Conservation (phyloP, 805 yeast species). For the Wickerhamomyces kurtzmanii region DNA sequence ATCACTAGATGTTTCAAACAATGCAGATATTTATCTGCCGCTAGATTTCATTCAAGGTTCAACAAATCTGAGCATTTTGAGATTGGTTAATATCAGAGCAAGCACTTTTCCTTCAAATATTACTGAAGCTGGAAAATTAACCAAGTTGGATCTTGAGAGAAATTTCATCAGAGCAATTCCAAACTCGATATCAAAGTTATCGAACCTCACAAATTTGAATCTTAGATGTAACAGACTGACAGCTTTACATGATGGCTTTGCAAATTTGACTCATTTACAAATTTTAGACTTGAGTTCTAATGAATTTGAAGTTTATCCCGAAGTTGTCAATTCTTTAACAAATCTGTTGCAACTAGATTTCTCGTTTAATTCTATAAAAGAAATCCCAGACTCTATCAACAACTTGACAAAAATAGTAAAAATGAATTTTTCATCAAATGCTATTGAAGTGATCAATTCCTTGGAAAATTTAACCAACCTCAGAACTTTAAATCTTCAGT, state of each 20-base stretch:
- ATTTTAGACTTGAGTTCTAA: slow-evolving; percentile 76
- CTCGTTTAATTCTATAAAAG: slow-evolving; percentile 65
- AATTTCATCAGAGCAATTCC: slow-evolving; percentile 66
- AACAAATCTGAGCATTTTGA: slow-evolving; percentile 53
- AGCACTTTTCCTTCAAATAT: slow-evolving; percentile 67
- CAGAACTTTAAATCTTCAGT: slow-evolving; percentile 68
- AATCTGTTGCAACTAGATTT: slow-evolving; percentile 62
- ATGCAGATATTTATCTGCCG: slow-evolving; percentile 80
- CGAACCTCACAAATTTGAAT: slow-evolving; percentile 46
- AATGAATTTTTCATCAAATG: slow-evolving; percentile 69
- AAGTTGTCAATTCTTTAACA: slow-evolving; percentile 47
- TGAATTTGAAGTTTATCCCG: slow-evolving; percentile 52
- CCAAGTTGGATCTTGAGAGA: slow-evolving; percentile 63
- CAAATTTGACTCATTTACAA: slow-evolving; percentile 41
- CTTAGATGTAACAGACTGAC: slow-evolving; percentile 70
- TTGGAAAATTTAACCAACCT: slow-evolving; percentile 45
- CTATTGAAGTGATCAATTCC: slow-evolving; percentile 29
- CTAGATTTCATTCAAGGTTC: slow-evolving; percentile 73
- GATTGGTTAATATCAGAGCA: slow-evolving; percentile 65
- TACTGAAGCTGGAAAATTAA: slow-evolving; percentile 56
- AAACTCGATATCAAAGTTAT: slow-evolving; percentile 39
- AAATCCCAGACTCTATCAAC: slow-evolving; percentile 53
- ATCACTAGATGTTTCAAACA: slow-evolving; percentile 72
- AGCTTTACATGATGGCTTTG: slow-evolving; percentile 50
- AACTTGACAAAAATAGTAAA: slow-evolving; percentile 52